These are phyloP conservation scores for Thalassiosira mediterranea DNA, from an alignment of 352 stramenopile species.

Conservation along the genomic window DNA sequence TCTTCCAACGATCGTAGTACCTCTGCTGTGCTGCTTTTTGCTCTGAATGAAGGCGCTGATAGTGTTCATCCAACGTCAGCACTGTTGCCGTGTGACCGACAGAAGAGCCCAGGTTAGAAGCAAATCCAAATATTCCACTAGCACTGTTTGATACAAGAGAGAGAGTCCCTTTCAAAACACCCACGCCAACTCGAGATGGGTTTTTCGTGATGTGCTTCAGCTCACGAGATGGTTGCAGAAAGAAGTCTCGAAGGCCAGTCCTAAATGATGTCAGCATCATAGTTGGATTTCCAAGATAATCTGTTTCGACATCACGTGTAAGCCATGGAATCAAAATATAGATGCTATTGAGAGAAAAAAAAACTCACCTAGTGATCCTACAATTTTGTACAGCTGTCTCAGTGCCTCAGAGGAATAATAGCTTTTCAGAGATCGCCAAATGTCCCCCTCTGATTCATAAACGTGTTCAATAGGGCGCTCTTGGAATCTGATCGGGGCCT, in stretches of 20 bases:
- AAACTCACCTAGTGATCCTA: slow-evolving; percentile 71
- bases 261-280: slow-evolving; percentile 80
- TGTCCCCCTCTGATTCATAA: slow-evolving; percentile 79
- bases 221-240: slow-evolving; percentile 74
- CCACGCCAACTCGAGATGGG: slow-evolving; percentile 76
- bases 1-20: slow-evolving; percentile 77
- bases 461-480: slow-evolving; percentile 74
- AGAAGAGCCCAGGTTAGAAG: slow-evolving; percentile 68
- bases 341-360: neutral
- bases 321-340: slow-evolving; percentile 7
- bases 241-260: slow-evolving; percentile 81
- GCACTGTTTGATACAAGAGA: slow-evolving; percentile 82
- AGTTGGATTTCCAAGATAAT: slow-evolving; percentile 85
- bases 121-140: slow-evolving; percentile 83
- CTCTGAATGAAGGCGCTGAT: slow-evolving; percentile 75
- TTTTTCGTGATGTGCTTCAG: slow-evolving; percentile 79
- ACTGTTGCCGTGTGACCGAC: slow-evolving; percentile 65
- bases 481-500: slow-evolving; percentile 78
- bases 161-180: slow-evolving; percentile 80
- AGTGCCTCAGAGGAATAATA: slow-evolving; percentile 77
- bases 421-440: slow-evolving; percentile 68
- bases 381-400: slow-evolving; percentile 84
- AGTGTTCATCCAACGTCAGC: slow-evolving; percentile 80
- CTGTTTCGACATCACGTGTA: slow-evolving; percentile 6
- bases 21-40: slow-evolving; percentile 68